Base-by-base conservation (phyloP, 345 rosid species). In the Acer campestre region DNA sequence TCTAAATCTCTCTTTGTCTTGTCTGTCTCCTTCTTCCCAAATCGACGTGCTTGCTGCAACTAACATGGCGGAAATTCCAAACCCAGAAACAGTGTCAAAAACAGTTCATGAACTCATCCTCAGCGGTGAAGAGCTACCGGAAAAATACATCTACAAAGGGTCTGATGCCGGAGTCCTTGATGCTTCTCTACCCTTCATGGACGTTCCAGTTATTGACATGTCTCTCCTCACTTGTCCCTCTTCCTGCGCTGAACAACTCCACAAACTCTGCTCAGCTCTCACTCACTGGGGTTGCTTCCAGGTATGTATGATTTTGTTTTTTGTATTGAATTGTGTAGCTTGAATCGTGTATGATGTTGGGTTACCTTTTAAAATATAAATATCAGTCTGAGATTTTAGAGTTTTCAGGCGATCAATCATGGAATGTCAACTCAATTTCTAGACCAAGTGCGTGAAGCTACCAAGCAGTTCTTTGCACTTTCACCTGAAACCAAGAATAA, bases 281-380 rank as follows among this genome's bases (percentile, higher is more conserved):
- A 49, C 69, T 82, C 75, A 82, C 42, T 85, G 92, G 84, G 97
- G 97, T 63, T 91, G 93, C 86, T 85, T 93, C 72, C 94, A 91
- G 95, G 98, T 94, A 40, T 25, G 11, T 22, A 20, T 17, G 10
- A 16, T 38, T 2, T 23, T 20, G 4, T n/a, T 25, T 25, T 8
- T 55, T 29, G 16, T 53, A 10, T 12, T 25, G 2, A 31, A 3
- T 2, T 56, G 6, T 23, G 22, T 42, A 13, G 53, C 38, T 44
- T 74, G 13, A 62, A 38, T 7, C 29, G n/a, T 67, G 53, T 23
- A 48, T 1, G 29, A 51, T 7, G 31, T 61, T 7, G 69, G 12
- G 56, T 70, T 29, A 20, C 42, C 42, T 38, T 25, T 38, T 38
- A 38, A n/a, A n/a, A 38, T 38, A 38, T 38, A 38, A 3, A 3